A percentile compares a stretch with the other conserved stretches of the same genome.
Conservation (phyloP, 345 rosid genomes). For the Excoecaria cochinchinensis region DNA sequence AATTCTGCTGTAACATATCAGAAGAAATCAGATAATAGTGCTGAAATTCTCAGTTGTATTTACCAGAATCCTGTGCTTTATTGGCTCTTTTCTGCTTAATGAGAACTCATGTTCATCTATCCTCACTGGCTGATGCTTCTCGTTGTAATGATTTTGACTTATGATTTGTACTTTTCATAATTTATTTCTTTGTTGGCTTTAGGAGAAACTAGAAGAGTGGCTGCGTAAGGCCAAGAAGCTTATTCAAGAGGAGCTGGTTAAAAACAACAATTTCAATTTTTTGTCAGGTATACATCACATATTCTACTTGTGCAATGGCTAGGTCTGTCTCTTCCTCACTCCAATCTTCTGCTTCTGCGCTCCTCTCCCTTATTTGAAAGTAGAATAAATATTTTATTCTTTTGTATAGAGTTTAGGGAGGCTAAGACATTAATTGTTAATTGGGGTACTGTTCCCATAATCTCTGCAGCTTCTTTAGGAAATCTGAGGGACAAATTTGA, state of each 20-base stretch:
- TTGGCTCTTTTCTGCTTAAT: not conserved
- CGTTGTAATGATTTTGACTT: not conserved
- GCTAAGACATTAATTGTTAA: not conserved
- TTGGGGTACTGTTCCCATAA: not conserved
- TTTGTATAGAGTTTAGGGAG: not conserved
- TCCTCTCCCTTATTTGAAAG: not conserved
- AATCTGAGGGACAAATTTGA: not conserved
- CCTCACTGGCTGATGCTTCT: too few relatives aligned
- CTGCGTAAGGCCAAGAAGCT: conserved; percentile 60
- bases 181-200: conserved; percentile 27
- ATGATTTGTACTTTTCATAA: not conserved
- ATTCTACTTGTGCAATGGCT: not conserved
- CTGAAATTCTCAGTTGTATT: not conserved
- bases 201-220: conserved; percentile 99
- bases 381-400: not conserved
- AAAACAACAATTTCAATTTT: conserved; percentile 49
- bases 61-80: not conserved
- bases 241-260: conserved; percentile 58
- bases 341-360: not conserved
- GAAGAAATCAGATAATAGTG: too few relatives aligned
- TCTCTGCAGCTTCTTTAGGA: too few relatives aligned
- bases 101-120: not conserved
- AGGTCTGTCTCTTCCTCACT: not conserved
- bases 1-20: too few relatives aligned
- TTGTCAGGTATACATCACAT: conserved; percentile 43